Evolutionary conservation across 371 early-diverging fungal species (phyloP).

Genomic region (Capillidium heterosporum): DNA sequence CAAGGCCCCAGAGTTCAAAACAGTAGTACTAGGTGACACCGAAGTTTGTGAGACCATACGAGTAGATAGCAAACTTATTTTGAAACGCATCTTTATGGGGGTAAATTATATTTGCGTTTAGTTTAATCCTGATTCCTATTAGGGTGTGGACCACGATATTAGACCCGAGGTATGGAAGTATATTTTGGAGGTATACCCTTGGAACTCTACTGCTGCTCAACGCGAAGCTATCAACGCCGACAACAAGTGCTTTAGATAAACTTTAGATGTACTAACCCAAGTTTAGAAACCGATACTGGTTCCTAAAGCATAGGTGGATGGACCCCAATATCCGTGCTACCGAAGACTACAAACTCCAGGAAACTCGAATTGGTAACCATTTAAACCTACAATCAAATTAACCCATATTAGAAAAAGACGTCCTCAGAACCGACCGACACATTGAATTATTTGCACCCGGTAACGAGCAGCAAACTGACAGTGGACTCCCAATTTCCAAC

Average conservation of each 20-base stretch:
- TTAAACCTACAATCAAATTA: background rate
- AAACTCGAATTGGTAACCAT: constrained; percentile 52
- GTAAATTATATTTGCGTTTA: constrained; percentile 8
- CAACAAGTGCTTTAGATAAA: constrained; percentile 16
- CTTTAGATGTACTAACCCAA: background rate
- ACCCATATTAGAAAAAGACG: constrained; percentile 67
- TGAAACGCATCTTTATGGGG: constrained; percentile 48
- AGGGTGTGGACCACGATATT: constrained; percentile 62
- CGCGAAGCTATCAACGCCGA: constrained; percentile 35
- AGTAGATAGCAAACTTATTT: constrained; percentile 26
- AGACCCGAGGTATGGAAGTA: constrained; percentile 82
- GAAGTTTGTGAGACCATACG: constrained; percentile 11
- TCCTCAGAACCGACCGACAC: constrained; percentile 76
- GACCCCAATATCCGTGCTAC: constrained; percentile 30
- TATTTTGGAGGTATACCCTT: constrained; percentile 64
- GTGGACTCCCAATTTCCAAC: constrained; percentile 21
- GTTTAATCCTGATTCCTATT: background rate
- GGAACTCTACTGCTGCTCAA: constrained; percentile 60
- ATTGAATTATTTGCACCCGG: constrained; percentile 44
- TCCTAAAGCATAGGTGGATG: constrained; percentile 64
- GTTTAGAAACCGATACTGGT: constrained; percentile 51
- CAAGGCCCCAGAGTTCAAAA: constrained; percentile 24
- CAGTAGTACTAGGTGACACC: background rate
- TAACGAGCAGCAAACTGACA: constrained; percentile 8
- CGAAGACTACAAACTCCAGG: constrained; percentile 52